phyloP scores from a whole-genome alignment of 768 basidiomycete genomes.

The Leccinum barrowsii region DNA sequence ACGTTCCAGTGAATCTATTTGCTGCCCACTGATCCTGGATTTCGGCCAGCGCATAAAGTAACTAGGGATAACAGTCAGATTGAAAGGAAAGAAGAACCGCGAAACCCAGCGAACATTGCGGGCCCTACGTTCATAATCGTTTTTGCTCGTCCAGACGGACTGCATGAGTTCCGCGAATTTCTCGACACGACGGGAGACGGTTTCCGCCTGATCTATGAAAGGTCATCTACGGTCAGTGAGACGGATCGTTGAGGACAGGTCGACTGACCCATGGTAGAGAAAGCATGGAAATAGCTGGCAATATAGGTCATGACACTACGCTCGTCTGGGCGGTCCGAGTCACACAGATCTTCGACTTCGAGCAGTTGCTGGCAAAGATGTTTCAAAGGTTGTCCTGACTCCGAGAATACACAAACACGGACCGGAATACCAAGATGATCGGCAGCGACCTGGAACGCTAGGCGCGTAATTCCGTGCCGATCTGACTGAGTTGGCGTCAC shows the following conservation, averaged over 20 bases:
- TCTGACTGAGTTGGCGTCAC: slow-evolving; percentile 49
- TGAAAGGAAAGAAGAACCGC: neutral
- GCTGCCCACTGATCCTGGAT: slow-evolving; percentile 70
- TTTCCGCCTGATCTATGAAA: slow-evolving; percentile 84
- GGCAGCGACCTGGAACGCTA: slow-evolving; percentile 87
- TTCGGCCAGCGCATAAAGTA: slow-evolving; percentile 62
- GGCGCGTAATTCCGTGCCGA: slow-evolving; percentile 75
- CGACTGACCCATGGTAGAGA: slow-evolving; percentile 87
- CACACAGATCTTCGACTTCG: slow-evolving; percentile 94
- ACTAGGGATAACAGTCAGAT: slow-evolving; percentile 34
- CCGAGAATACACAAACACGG: slow-evolving; percentile 26
- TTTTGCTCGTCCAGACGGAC: slow-evolving; percentile 80
- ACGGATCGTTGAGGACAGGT: neutral
- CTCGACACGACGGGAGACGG: slow-evolving; percentile 87
- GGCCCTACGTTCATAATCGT: slow-evolving; percentile 91
- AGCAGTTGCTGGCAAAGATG: slow-evolving; percentile 68
- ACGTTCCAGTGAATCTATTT: slow-evolving; percentile 66
- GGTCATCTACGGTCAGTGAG: neutral
- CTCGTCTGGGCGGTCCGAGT: slow-evolving; percentile 86
- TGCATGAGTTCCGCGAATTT: slow-evolving; percentile 97
- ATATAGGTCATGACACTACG: slow-evolving; percentile 98
- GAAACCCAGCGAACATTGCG: slow-evolving; percentile 46
- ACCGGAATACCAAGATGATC: slow-evolving; percentile 90
- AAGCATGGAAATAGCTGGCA: slow-evolving; percentile 96
- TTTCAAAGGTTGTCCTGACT: slow-evolving; percentile 1